Conservation (phyloP, 2,329 filamentous ascomycete genomes). For the Talaromyces sp. region DNA sequence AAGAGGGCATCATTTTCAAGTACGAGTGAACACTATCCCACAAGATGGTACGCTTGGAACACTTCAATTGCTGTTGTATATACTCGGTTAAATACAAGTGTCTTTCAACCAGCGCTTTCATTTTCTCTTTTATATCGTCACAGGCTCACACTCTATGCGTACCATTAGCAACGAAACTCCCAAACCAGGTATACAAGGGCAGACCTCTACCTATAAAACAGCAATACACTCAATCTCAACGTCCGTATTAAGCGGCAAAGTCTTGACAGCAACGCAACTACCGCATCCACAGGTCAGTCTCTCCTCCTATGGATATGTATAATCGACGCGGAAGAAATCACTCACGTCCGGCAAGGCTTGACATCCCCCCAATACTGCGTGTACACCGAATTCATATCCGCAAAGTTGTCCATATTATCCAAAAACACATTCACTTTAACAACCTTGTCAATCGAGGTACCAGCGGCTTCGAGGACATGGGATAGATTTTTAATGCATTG, state of each 20-base stretch:
- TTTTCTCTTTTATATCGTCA: no score
- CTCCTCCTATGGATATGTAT: no score
- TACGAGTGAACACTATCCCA: no score
- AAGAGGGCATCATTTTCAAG: no score
- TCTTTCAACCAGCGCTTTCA: no score
- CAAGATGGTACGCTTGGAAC: no score
- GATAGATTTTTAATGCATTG: slow-evolving; percentile 59
- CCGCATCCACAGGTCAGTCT: no score
- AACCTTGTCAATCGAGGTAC: slow-evolving; percentile 57
- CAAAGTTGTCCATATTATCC: slow-evolving; percentile 63
- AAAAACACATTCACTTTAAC: slow-evolving; percentile 68
- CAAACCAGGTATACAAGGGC: no score
- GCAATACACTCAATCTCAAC: slow-evolving; percentile 91
- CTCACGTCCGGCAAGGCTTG: slow-evolving; percentile 56
- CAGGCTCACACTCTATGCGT: no score
- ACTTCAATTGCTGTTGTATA: no score
- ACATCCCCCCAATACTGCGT: slow-evolving; percentile 63
- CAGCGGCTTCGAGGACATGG: slow-evolving; percentile 59
- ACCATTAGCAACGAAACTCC: no score
- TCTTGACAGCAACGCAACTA: slow-evolving; percentile 79
- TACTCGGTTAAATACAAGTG: no score
- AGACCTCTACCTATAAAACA: slow-evolving; percentile 47
- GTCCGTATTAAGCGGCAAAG: slow-evolving; percentile 78
- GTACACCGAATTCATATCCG: slow-evolving; percentile 80
- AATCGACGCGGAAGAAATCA: background rate